Percentiles rank a stretch among this genome's conserved stretches.
phyloP scores from a whole-genome alignment of 2,329 filamentous ascomycete genomes.

The Penicillium occitanis region DNA sequence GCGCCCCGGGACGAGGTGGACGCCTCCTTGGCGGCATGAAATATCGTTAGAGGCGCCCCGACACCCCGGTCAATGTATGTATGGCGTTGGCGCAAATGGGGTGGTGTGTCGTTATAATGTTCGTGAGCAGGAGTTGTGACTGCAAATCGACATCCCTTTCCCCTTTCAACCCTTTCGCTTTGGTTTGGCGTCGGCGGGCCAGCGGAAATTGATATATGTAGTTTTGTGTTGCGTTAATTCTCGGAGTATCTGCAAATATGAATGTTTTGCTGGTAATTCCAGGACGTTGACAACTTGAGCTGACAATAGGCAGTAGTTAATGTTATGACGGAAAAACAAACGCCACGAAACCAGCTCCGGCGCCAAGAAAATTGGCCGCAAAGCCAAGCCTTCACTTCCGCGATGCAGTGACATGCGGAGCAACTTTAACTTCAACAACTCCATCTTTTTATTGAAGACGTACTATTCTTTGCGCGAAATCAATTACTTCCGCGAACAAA shows the following conservation, averaged over 20 bases:
- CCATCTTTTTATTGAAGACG: not conserved
- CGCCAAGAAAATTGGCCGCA: constrained; percentile 21
- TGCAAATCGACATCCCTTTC: constrained; percentile 6
- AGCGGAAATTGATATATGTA: not conserved
- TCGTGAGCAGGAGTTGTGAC: constrained; percentile 7
- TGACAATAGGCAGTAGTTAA: not conserved
- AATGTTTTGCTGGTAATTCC: not conserved
- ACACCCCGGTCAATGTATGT: not conserved
- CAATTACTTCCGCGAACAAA: not conserved
- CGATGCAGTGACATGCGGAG: not conserved
- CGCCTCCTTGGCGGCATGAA: constrained; percentile 53
- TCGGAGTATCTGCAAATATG: not conserved
- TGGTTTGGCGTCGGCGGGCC: not conserved
- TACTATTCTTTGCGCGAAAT: not conserved
- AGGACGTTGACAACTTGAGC: not conserved
- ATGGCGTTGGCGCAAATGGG: not conserved
- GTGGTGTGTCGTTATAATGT: not conserved
- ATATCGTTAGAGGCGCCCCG: constrained; percentile 14
- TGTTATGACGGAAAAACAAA: constrained; percentile 11
- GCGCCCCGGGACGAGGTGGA: constrained; percentile 63
- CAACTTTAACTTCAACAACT: not conserved
- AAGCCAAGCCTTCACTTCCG: constrained; percentile 4
- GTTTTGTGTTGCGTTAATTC: not conserved
- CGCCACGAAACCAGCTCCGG: constrained; percentile 20
- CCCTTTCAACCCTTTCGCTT: not conserved